Evolutionary conservation across 129 eudicot species (phyloP), one percentile per base, ranked within the genome.

Genomic region (Mikania micrantha): DNA sequence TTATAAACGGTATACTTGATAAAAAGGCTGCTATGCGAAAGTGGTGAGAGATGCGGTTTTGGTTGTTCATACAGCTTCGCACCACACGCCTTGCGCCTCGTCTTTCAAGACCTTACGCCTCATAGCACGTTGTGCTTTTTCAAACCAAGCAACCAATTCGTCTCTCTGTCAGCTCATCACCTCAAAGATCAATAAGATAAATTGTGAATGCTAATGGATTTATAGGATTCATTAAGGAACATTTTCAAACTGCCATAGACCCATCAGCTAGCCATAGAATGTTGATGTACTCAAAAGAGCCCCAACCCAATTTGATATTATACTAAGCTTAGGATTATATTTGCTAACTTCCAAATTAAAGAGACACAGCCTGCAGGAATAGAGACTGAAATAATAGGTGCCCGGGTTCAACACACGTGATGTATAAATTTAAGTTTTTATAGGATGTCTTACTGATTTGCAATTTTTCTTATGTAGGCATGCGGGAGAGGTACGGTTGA

Each of bases 401-500:
- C 11, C 12, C 12, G 12, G 41, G 24, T 7, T 47, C 36, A 25
- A 54, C 61, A 25, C 20, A 0, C 13, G 9, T 24, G 61, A 5
- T 25, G 36, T 25, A 15, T 25, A 54, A 12, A 54, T 27, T 27
- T 38, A 56, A 9, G n/a, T 56, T 56, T 12, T 56, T 27, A 27
- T 27, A 56, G 38, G 5, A 28, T 27, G n/a, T n/a, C 67, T 66
- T 66, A 66, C 31, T 74, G 34, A 74, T 24, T 4, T 35, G 9
- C 36, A 9, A 16, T 22, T 63, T 39, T 61, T 57, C 47, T 47
- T 52, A 19, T 72, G 28, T 76, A 92, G 98, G 79, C 83, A 80
- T 86, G 85, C 96, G 24, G 98, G 96, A 63, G 98, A 89, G 77
- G 82, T 93, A 52, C 91, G 96, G 60, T 52, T 93, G 34, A 89